phyloP scores from a whole-genome alignment of 768 basidiomycete genomes.

The Xerocomus potaroensis region DNA sequence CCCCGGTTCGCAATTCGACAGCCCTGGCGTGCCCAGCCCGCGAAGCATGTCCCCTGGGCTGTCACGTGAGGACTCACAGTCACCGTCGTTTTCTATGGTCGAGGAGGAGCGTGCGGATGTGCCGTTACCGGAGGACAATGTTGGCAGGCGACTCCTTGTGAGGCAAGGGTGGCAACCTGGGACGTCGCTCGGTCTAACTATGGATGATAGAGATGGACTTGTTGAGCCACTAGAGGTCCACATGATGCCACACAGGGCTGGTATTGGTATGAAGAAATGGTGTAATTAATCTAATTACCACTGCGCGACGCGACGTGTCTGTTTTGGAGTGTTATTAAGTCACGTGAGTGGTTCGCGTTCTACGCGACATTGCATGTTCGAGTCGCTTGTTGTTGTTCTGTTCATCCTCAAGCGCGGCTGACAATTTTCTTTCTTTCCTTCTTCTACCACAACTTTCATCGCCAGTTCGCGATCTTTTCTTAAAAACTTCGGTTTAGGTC shows the following conservation, averaged over 20 bases:
- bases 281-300: conserved; percentile 4
- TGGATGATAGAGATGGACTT: conserved; percentile 30
- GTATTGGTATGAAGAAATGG: conserved; percentile 41
- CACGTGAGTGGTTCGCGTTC: conserved; percentile 39
- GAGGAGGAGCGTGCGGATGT: conserved; percentile 30
- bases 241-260: conserved; percentile 42
- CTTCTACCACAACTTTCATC: conserved; percentile 17
- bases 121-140: conserved; percentile 53
- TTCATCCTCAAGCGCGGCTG: conserved; percentile 33
- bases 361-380: conserved; percentile 30
- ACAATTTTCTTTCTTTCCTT: conserved; percentile 28
- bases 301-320: conserved; percentile 32
- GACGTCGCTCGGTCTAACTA: conserved; percentile 34
- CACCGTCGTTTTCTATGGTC: conserved; percentile 12
- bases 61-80: conserved; percentile 13
- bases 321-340: conserved; percentile 33
- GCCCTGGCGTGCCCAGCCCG: conserved; percentile 42
- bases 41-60: conserved; percentile 21
- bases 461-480: conserved; percentile 21
- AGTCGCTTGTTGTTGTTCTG: conserved; percentile 19
- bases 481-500: conserved; percentile 24
- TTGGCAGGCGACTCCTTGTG: conserved; percentile 64
- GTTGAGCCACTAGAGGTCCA: conserved; percentile 56
- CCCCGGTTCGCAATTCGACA: conserved; percentile 47
- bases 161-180: conserved; percentile 81